Evolutionary conservation across 768 basidiomycete species (phyloP), one percentile per base, ranked within the genome.

Genomic region (Podaxis sp.): DNA sequence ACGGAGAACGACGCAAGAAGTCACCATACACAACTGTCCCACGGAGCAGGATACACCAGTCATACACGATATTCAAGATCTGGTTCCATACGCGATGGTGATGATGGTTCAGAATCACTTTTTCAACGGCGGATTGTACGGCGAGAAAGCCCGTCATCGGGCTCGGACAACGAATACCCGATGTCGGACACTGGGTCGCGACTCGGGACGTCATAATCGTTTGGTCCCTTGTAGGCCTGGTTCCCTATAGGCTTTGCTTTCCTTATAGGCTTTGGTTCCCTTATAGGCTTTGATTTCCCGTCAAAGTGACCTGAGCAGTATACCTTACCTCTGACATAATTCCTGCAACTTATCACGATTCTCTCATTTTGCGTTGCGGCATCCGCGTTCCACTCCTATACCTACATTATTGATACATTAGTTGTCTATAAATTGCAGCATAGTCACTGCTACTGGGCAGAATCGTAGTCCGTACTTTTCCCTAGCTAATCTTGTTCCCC

Each of bases 11-110:
- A 60, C 17, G 19, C 47, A 24, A 61, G 52, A 54, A 54, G 54
- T 29, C 51, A 60, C 54, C 53, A 17, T 5, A 40, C 61, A 24
- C 61, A 55, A 40, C 27, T 36, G 24, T 62, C 43, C 1, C 61
- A 29, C 1, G 55, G 55, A 11, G 46, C 29, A 38, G 46, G 33
- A 22, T n/a, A 38, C 13, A 29, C 51, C 2, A 41, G 27, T 12
- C 43, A 25, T 25, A 19, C 47, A 37, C 61, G 37, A 12, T 52
- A 56, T 29, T 25, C 54, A 24, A 47, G 54, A 22, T 22, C 33
- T 25, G 25, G 13, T 29, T 59, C 54, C 11, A 17, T 41, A 12
- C 55, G 38, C 11, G 43, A 38, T 27, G 17, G 36, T 22, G 60
- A 64, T 51, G 52, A 47, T 27, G 41, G 22, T 7, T 27, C 33